phyloP scores from a whole-genome alignment of 768 basidiomycete genomes.

The Boletus vermiculosoides region DNA sequence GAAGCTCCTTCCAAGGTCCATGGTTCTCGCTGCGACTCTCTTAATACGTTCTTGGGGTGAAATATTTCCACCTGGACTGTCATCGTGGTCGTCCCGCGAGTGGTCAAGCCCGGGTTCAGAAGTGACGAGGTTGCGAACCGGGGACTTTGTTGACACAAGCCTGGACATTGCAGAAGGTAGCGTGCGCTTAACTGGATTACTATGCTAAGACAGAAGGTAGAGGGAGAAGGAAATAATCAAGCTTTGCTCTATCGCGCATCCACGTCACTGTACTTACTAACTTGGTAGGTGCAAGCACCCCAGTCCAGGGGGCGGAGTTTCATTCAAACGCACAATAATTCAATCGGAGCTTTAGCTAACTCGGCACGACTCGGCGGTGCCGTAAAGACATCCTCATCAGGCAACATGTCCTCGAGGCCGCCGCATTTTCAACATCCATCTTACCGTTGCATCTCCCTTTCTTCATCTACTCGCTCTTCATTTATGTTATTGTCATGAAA shows the following conservation, averaged over 20 bases:
- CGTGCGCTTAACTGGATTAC: constrained; percentile 2
- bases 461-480: constrained; percentile 17
- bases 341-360: constrained; percentile 14
- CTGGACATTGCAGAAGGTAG: constrained; percentile 23
- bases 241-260: constrained; percentile 9
- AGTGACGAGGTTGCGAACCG: constrained; percentile 18
- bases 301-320: not conserved
- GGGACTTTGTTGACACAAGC: constrained; percentile 23
- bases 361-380: constrained; percentile 22
- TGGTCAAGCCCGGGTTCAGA: constrained; percentile 35
- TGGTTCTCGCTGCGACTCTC: constrained; percentile 56
- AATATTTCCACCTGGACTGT: constrained; percentile 26
- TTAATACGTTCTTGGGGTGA: constrained; percentile 48
- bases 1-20: constrained; percentile 62
- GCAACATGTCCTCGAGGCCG: constrained; percentile 22
- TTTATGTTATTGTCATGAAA: constrained; percentile 45
- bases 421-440: constrained; percentile 22
- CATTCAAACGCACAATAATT: not conserved
- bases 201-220: constrained; percentile 9
- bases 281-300: not conserved
- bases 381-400: not conserved
- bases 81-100: constrained; percentile 31
- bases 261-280: not conserved
- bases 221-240: constrained; percentile 3
- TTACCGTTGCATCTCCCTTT: constrained; percentile 16